These are phyloP conservation scores for Prunus dulcis DNA, from an alignment of 306 rosid genomes.

Conservation along the genomic window DNA sequence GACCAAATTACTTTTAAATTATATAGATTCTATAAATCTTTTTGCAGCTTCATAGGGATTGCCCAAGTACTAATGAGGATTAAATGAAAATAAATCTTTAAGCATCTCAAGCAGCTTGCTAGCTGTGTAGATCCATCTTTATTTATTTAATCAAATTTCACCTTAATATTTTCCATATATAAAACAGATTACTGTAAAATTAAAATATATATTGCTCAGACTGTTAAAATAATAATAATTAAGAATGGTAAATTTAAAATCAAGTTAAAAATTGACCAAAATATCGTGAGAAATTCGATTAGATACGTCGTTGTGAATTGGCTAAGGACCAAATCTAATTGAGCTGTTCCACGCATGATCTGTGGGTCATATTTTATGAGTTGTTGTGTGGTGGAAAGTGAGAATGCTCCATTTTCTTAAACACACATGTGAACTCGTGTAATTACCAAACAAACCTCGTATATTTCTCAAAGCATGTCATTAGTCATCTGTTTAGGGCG, in stretches of 20 bases:
- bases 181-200: background rate
- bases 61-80: background rate
- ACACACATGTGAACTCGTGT: slow-evolving; percentile 68
- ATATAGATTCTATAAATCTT: slow-evolving; percentile 18
- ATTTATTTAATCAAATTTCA: background rate
- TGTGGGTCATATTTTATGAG: slow-evolving; percentile 87
- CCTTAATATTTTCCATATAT: background rate
- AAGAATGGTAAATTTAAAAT: too few species aligned
- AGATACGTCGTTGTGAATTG: slow-evolving; percentile 13
- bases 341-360: slow-evolving; percentile 77
- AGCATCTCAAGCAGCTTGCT: slow-evolving; percentile 10
- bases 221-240: background rate
- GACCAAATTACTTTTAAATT: slow-evolving; percentile 30
- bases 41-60: slow-evolving; percentile 27
- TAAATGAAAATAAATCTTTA: background rate
- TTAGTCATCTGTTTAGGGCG: slow-evolving; percentile 23
- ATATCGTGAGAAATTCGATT: slow-evolving; percentile 18
- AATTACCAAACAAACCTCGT: slow-evolving; percentile 59
- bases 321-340: slow-evolving; percentile 54
- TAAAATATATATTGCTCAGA: background rate
- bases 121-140: background rate
- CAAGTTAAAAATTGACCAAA: slow-evolving; percentile 2
- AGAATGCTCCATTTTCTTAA: slow-evolving; percentile 55
- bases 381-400: slow-evolving; percentile 80
- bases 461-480: slow-evolving; percentile 28